A percentile compares a stretch with the other conserved stretches of the same genome.
phyloP scores from a whole-genome alignment of 192 early-diverging fungal genomes.

The Rhizophagus clarus region DNA sequence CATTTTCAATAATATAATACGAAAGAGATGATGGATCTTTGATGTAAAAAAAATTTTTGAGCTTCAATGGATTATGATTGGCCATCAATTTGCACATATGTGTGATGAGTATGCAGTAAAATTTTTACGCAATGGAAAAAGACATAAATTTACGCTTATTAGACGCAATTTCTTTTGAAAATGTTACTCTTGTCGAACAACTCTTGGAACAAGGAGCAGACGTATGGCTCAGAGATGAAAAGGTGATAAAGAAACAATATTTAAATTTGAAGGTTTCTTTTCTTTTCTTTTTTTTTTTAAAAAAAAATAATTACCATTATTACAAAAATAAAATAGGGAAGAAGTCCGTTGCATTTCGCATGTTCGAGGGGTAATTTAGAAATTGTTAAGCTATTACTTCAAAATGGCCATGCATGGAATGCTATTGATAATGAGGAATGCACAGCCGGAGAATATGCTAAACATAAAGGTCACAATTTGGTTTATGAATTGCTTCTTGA shows the following conservation, averaged over 20 bases:
- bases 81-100: too few species aligned
- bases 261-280: neutral
- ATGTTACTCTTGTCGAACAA: conserved; percentile 1
- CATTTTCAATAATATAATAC: conserved; percentile 40
- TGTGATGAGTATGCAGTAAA: too few species aligned
- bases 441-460: conserved; percentile 85
- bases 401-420: conserved; percentile 84
- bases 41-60: too few species aligned
- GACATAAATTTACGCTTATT: neutral
- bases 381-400: conserved; percentile 60
- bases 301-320: neutral
- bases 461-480: conserved; percentile 62
- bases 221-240: conserved; percentile 15
- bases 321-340: conserved; percentile 35
- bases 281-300: too few species aligned
- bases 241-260: neutral
- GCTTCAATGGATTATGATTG: too few species aligned
- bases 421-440: conserved; percentile 70
- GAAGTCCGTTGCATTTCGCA: conserved; percentile 72
- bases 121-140: neutral
- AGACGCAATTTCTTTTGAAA: neutral
- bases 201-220: conserved; percentile 18
- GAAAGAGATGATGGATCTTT: too few species aligned
- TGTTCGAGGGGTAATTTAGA: conserved; percentile 65
- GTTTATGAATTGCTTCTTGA: conserved; percentile 81